Evolutionary conservation across 208 protist genomes (phyloP).

Genomic region (Leishmania major): DNA sequence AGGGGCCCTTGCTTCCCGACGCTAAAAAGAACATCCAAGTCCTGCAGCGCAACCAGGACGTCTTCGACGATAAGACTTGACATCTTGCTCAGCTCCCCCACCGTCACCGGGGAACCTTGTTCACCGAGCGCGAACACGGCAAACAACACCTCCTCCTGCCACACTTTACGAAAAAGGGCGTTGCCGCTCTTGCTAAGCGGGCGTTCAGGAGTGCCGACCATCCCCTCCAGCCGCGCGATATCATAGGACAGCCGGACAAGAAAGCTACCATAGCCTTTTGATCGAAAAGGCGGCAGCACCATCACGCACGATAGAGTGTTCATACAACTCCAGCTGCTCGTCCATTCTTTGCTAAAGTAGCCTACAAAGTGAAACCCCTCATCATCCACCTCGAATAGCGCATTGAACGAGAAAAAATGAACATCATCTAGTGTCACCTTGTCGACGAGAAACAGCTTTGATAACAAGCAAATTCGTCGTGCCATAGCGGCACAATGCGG

Average conservation of each 20-base stretch:
- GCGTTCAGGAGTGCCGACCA: slow-evolving; percentile 67
- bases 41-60: slow-evolving; percentile 57
- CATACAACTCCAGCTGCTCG: slow-evolving; percentile 51
- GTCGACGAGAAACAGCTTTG: slow-evolving; percentile 65
- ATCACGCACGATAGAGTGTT: slow-evolving; percentile 85
- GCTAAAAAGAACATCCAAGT: slow-evolving; percentile 53
- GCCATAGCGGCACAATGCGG: slow-evolving; percentile 46
- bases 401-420: slow-evolving; percentile 75
- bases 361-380: slow-evolving; percentile 76
- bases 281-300: slow-evolving; percentile 66
- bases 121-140: slow-evolving; percentile 51
- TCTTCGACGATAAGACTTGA: slow-evolving; percentile 74
- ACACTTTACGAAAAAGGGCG: slow-evolving; percentile 65
- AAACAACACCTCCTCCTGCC: slow-evolving; percentile 59
- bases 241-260: slow-evolving; percentile 74
- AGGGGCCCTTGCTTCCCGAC: slow-evolving; percentile 53
- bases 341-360: slow-evolving; percentile 82
- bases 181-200: slow-evolving; percentile 64
- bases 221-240: slow-evolving; percentile 57
- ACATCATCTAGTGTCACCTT: slow-evolving; percentile 82
- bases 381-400: slow-evolving; percentile 74
- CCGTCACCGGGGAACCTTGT: slow-evolving; percentile 39
- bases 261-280: slow-evolving; percentile 70
- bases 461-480: slow-evolving; percentile 53
- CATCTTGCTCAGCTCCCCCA: slow-evolving; percentile 54